Evolutionary conservation across 108 stramenopile species (phyloP), one percentile per base, ranked within the genome.

Genomic region (Schizochytrium sp.): DNA sequence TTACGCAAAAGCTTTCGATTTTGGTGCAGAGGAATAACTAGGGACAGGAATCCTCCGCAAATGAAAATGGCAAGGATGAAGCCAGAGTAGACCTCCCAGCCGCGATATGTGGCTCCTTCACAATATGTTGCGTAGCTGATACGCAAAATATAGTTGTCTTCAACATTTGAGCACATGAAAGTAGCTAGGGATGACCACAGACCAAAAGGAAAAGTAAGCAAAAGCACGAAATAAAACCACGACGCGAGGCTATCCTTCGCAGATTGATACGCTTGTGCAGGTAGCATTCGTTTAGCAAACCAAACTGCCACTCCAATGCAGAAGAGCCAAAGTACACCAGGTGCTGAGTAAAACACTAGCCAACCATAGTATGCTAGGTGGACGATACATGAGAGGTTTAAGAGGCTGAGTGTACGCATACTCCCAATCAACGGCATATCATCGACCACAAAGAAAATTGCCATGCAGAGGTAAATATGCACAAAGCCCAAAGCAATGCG

Each of bases 391-490:
- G 76, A 83, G 2, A 50, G n/a, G 64, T 69, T 69, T 0, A 69
- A 8, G 15, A 38, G 0, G 64, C 44, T 69, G 12, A 12, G 19
- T 7, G 5, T 8, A 5, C 28, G 76, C 53, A 83, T 12, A 10
- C 38, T 47, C 7, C 28, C 47, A 13, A 17, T 10, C 76, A 83
- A 7, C 5, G 76, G 76, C 53, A 83, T 49, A 13, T 83, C 76
- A 53, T 83, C 53, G 47, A 83, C 76, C 17, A 17, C 45, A 40
- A 40, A 83, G 28, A 55, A 83, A n/a, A 49, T 83, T 0, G 76
- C 76, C 10, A 55, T n/a, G 76, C 76, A 83, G 2, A 55, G 28
- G 76, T 83, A 83, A 7, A 83, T 83, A 10, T 83, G 76, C 10
- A 83, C 10, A 28, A 83, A 83, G 15, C 50, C 76, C 17, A 83